phyloP scores from a whole-genome alignment of 176 grass and related monocot species.

The Raddia guianensis region DNA sequence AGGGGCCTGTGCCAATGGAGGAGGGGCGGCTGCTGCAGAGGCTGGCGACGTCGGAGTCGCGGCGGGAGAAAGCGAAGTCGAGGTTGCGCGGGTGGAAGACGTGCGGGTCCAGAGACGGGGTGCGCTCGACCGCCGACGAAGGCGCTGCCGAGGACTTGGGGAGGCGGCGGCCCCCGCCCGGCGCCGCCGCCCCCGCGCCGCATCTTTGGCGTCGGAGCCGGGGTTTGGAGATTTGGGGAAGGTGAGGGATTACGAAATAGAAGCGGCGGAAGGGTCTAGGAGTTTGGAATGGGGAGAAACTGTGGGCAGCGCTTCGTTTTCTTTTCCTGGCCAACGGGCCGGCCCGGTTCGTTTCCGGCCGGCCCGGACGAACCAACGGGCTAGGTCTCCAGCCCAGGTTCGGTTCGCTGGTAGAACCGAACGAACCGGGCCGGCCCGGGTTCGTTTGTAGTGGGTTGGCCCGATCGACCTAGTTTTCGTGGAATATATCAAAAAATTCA shows the following conservation, averaged over 20 bases:
- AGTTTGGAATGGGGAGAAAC: too few species aligned
- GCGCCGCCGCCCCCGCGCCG: constrained; percentile 33
- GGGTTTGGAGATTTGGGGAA: neutral
- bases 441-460: too few species aligned
- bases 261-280: neutral
- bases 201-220: constrained; percentile 38
- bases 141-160: constrained; percentile 45
- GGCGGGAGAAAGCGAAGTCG: constrained; percentile 61
- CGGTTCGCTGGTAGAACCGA: too few species aligned
- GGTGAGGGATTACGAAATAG: neutral
- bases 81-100: constrained; percentile 45
- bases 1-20: constrained; percentile 36
- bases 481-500: too few species aligned
- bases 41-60: constrained; percentile 78
- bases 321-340: too few species aligned
- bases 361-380: too few species aligned
- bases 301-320: too few species aligned
- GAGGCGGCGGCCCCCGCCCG: constrained; percentile 41
- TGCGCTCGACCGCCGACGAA: constrained; percentile 14
- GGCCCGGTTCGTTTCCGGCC: too few species aligned
- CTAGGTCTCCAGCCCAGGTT: too few species aligned
- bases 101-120: constrained; percentile 33
- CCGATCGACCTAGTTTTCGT: too few species aligned
- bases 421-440: too few species aligned
- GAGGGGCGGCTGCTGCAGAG: constrained; percentile 68